Evolutionary conservation across 73 alveolate genomes (phyloP), one percentile per base, ranked within the genome.

Genomic region (Effrenium voratum): DNA sequence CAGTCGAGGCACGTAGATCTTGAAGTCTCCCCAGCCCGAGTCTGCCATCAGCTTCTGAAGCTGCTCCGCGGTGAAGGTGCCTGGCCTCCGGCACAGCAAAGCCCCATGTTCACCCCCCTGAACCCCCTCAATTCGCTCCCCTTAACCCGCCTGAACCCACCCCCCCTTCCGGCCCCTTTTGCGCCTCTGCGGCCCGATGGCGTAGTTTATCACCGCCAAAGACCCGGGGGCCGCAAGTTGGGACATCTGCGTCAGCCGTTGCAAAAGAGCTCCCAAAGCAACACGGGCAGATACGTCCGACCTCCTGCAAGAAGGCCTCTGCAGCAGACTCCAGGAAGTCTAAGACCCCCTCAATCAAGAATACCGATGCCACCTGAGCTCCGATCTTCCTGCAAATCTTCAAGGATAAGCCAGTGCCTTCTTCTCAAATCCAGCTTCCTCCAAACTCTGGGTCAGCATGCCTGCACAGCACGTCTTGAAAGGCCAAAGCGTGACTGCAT

Each of bases 171-270:
- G 57, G 5, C 66, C 84, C 52, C 5, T 2, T 22, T 10, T 63
- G 60, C 50, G 80, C 94, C 94, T 85, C 57, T 59, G 94, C 30
- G 94, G 82, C 66, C 94, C 94, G 43, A 85, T 85, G n/a, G 94
- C 94, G 46, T 85, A 40, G 94, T 85, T 85, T 22, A 85, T 85
- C 77, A 85, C 66, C 32, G 94, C 94, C n/a, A 59, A 15, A 16
- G 94, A 85, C 60, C 94, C 94, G 2, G 94, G 94, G 10, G 94
- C 94, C 1, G 94, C 94, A 80, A 85, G 24, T 60, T 57, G 52
- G 32, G 94, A 85, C 55, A 85, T 81, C 94, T 85, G 13, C 55
- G 12, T 30, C n/a, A n/a, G n/a, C n/a, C n/a, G n/a, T n/a, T n/a
- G n/a, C n/a, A n/a, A n/a, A n/a, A n/a, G n/a, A n/a, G n/a, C n/a